Base-by-base conservation (phyloP, 495 filamentous ascomycete genomes). In the Penicillium tannophilum region DNA sequence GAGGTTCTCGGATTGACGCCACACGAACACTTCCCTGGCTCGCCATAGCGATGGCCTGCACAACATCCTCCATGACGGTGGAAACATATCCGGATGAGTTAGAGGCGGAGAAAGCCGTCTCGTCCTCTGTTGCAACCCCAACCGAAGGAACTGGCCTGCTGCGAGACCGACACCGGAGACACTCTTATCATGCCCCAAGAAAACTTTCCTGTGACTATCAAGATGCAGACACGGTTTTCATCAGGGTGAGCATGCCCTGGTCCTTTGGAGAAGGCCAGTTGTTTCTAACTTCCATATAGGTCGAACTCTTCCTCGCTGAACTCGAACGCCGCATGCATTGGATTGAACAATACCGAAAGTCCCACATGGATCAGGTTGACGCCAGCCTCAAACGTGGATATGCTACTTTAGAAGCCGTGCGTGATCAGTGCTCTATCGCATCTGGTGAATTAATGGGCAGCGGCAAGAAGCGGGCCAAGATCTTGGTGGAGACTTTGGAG, bases 401-500 rank as follows among this genome's bases (percentile, higher is more conserved):
- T 70, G 76, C 85, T 6, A 94, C 92, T 0, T 76, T 99, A 14
- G 89, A 93, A 65, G 89, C 93, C 14, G 92, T 99, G 4, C 84
- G 91, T 56, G 86, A 89, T 61, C 86, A 90, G 59, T 99, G 94
- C 71, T 91, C 90, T 7, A 83, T 92, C 56, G 90, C 92, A n/a
- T 95, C 93, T 8, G 93, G 90, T 56, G 92, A 92, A 60, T 82
- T 97, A 41, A 88, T 97, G 70, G 95, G 90, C 30, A 90, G 90
- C 45, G 92, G 94, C 26, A 87, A 88, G 54, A 86, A 90, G 60
- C 84, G 91, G 47, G 90, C 96, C 41, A 88, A 88, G 62, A 85
- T 97, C 45, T 84, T 98, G 71, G 91, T 99, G 17, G 94, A 98
- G 57, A 96, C 91, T 2, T 79, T 99, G n/a, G 94, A 99, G 68